Evolutionary conservation across 257 asterid genomes (phyloP).

Genomic region (Phtheirospermum japonicum): DNA sequence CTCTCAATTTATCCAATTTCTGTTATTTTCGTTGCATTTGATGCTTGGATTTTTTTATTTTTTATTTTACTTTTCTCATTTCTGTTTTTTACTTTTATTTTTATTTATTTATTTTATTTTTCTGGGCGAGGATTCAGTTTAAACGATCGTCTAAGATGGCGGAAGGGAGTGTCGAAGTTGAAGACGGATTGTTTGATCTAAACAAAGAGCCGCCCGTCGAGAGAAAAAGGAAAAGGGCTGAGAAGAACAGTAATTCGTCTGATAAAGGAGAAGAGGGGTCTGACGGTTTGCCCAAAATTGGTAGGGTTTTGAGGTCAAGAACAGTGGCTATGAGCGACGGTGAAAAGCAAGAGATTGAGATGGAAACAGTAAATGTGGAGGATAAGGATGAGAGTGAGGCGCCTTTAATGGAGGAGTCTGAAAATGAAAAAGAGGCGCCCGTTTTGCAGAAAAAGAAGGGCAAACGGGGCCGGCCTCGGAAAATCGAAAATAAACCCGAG

Average conservation of each 20-base stretch:
- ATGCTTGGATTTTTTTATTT: conserved; percentile 17
- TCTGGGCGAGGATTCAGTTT: conserved; percentile 27
- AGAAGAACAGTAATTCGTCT: conserved; percentile 21
- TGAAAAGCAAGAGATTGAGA: conserved; percentile 39
- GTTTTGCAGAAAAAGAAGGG: conserved; percentile 22
- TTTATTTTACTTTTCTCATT: not conserved
- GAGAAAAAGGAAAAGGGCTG: conserved; percentile 46
- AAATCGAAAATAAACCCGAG: conserved; percentile 28
- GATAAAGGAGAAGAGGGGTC: conserved; percentile 29
- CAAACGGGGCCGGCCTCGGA: conserved; percentile 45
- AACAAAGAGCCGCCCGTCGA: conserved; percentile 46
- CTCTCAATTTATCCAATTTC: conserved; percentile 10
- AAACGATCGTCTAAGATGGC: conserved; percentile 26
- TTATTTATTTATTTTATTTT: not conserved
- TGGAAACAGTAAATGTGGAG: conserved; percentile 33
- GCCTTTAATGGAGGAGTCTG: conserved; percentile 25
- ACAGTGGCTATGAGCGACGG: conserved; percentile 47
- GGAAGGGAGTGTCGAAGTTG: conserved; percentile 35
- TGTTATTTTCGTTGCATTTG: conserved; percentile 8
- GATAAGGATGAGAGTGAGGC: conserved; percentile 27
- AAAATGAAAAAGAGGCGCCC: conserved; percentile 25
- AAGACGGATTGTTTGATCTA: conserved; percentile 53
- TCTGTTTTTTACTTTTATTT: conserved; percentile 20
- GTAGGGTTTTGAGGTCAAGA: conserved; percentile 80
- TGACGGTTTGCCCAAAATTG: conserved; percentile 37